These are phyloP conservation scores for Synchytrium microbalum DNA, from an alignment of 371 early-diverging fungal genomes.

Conservation along the genomic window DNA sequence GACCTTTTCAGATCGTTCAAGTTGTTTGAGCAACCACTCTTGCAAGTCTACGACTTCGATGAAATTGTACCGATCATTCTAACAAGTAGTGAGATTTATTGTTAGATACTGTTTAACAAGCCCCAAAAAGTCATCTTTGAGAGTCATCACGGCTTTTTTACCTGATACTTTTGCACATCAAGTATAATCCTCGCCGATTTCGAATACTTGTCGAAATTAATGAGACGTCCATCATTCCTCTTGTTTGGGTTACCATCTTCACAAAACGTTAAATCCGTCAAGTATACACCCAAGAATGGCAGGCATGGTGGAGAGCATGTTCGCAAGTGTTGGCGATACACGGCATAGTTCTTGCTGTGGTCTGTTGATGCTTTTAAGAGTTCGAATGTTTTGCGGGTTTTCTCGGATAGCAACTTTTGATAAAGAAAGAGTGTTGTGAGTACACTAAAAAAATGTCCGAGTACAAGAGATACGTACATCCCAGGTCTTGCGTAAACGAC, in stretches of 20 bases:
- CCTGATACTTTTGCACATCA: constrained; percentile 74
- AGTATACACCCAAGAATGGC: constrained; percentile 73
- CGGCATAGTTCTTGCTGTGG: constrained; percentile 62
- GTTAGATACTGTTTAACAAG: too few relatives aligned
- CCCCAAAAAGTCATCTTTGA: too few relatives aligned
- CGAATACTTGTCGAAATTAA: constrained; percentile 78
- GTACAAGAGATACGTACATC: constrained; percentile 20
- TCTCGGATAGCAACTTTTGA: constrained; percentile 14
- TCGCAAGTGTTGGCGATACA: constrained; percentile 61
- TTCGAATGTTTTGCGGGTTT: constrained; percentile 19
- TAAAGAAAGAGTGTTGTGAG: constrained; percentile 3
- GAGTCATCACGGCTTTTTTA: too few relatives aligned
- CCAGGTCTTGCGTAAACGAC: constrained; percentile 69
- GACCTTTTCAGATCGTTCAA: constrained; percentile 11
- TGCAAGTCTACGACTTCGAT: constrained; percentile 9
- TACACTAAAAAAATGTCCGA: constrained; percentile 1
- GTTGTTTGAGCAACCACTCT: constrained; percentile 15
- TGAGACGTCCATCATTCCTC: constrained; percentile 36
- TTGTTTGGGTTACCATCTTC: constrained; percentile 57
- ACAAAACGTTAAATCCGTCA: constrained; percentile 82
- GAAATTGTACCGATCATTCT: neutral
- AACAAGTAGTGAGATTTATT: too few relatives aligned
- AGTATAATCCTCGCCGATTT: constrained; percentile 55
- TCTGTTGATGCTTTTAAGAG: constrained; percentile 53
- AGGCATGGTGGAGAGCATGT: constrained; percentile 60